Conservation (phyloP, 768 basidiomycete genomes). For the Pulveroboletus frians region DNA sequence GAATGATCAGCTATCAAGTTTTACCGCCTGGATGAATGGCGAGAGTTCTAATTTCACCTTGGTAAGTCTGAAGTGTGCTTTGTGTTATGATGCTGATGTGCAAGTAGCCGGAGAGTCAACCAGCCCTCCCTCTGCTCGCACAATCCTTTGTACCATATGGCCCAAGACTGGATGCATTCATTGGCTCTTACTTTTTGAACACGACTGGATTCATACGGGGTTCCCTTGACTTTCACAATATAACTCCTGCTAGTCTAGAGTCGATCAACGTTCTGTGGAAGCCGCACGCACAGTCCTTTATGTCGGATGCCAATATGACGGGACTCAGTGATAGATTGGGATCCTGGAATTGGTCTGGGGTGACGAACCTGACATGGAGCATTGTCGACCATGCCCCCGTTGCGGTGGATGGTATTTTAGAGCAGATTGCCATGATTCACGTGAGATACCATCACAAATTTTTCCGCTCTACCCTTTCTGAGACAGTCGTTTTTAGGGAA, state of each 20-base stretch:
- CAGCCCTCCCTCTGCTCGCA: slow-evolving; percentile 42
- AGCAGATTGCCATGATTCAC: slow-evolving; percentile 56
- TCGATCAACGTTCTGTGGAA: slow-evolving; percentile 43
- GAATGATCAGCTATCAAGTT: slow-evolving; percentile 62
- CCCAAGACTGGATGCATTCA: slow-evolving; percentile 38
- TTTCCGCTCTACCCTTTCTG: slow-evolving; percentile 2
- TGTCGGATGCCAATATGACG: slow-evolving; percentile 48
- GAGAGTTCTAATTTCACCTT: slow-evolving; percentile 60
- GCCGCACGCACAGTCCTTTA: slow-evolving; percentile 43
- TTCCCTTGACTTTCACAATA: slow-evolving; percentile 55
- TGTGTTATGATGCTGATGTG: slow-evolving; percentile 2
- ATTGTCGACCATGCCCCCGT: slow-evolving; percentile 54
- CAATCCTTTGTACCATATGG: slow-evolving; percentile 45
- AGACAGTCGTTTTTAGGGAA: slow-evolving; percentile 44
- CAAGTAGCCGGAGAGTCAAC: slow-evolving; percentile 45
- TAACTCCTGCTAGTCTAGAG: slow-evolving; percentile 45
- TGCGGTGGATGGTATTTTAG: slow-evolving; percentile 33
- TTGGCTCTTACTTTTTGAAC: slow-evolving; percentile 64
- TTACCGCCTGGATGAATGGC: slow-evolving; percentile 69
- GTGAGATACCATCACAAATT: slow-evolving; percentile 38
- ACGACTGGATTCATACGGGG: slow-evolving; percentile 77
- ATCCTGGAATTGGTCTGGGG: slow-evolving; percentile 67
- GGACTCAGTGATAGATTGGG: slow-evolving; percentile 44
- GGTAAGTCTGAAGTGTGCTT: slow-evolving; percentile 36
- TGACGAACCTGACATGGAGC: slow-evolving; percentile 60